Conservation (phyloP, 495 filamentous ascomycete species). For the Usnea hakonensis region DNA sequence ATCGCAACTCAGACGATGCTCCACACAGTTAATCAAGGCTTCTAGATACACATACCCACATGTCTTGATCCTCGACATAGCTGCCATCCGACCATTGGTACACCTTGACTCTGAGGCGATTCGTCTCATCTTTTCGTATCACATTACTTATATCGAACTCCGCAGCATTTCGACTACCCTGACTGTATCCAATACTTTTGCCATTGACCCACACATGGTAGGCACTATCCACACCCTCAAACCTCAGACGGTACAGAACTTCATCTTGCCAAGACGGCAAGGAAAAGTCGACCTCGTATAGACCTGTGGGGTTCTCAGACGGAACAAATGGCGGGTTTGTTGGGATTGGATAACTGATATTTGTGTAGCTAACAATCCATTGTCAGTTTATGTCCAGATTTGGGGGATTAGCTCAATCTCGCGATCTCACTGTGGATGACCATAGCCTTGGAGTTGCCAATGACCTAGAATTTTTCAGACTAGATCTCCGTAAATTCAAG, state of each 20-base stretch:
- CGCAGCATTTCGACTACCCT: conserved; percentile 55
- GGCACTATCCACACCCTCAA: conserved; percentile 61
- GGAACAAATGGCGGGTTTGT: conserved; percentile 51
- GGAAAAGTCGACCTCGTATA: conserved; percentile 47
- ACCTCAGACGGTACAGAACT: conserved; percentile 49
- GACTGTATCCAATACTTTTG: conserved; percentile 52
- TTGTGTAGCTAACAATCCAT: no score
- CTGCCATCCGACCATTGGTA: conserved; percentile 57
- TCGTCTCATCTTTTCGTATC: conserved; percentile 29
- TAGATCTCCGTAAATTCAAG: background rate
- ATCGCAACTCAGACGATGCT: background rate
- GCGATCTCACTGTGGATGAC: conserved; percentile 54
- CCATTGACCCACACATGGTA: conserved; percentile 60
- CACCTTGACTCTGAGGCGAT: conserved; percentile 49
- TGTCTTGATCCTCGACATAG: conserved; percentile 60
- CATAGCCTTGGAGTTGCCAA: conserved; percentile 64
- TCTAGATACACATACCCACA: conserved; percentile 26
- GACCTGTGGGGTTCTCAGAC: conserved; percentile 53
- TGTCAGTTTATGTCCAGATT: no score
- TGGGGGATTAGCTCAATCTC: no score
- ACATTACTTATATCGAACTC: conserved; percentile 54
- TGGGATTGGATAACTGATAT: conserved; percentile 55
- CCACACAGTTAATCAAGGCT: background rate
- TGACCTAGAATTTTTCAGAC: conserved; percentile 35
- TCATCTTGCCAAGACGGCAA: conserved; percentile 36